Conservation (phyloP, 768 basidiomycete species). For the Scleroderma citrinum region DNA sequence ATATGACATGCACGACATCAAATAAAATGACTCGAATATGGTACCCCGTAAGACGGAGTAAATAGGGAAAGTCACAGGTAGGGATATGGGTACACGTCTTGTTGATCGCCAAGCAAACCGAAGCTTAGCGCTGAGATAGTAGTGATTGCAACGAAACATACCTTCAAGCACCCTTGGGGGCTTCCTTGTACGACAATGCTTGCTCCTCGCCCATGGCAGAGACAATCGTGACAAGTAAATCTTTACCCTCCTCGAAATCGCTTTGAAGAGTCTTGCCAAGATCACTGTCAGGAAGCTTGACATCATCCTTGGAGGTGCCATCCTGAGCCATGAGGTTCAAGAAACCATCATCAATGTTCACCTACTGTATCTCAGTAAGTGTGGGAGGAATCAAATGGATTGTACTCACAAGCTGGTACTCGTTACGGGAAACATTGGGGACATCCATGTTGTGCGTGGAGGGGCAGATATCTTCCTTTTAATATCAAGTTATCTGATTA, state of each 20-base stretch:
- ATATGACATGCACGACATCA: slow-evolving; percentile 21
- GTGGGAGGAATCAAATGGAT: slow-evolving; percentile 1
- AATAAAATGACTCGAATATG: slow-evolving; percentile 17
- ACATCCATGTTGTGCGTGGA: slow-evolving; percentile 99
- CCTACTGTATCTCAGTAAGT: slow-evolving; percentile 32
- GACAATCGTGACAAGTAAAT: slow-evolving; percentile 81
- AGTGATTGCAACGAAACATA: slow-evolving; percentile 3
- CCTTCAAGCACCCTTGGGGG: slow-evolving; percentile 52
- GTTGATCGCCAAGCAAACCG: not conserved
- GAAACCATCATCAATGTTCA: slow-evolving; percentile 91
- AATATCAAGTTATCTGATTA: slow-evolving; percentile 5
- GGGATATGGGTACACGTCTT: not conserved
- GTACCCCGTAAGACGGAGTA: slow-evolving; percentile 5
- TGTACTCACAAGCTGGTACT: slow-evolving; percentile 78
- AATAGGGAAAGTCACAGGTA: slow-evolving; percentile 7
- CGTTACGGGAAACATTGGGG: slow-evolving; percentile 84
- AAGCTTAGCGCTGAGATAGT: not conserved
- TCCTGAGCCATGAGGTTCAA: slow-evolving; percentile 89
- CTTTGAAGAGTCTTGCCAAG: slow-evolving; percentile 64
- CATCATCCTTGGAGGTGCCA: slow-evolving; percentile 84
- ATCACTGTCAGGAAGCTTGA: slow-evolving; percentile 84
- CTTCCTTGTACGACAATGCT: slow-evolving; percentile 86
- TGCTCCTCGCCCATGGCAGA: slow-evolving; percentile 92
- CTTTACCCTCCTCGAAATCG: slow-evolving; percentile 82
- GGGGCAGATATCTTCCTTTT: slow-evolving; percentile 86